Conservation (phyloP, 2,329 filamentous ascomycete species). For the Hymenoscyphus linearis region DNA sequence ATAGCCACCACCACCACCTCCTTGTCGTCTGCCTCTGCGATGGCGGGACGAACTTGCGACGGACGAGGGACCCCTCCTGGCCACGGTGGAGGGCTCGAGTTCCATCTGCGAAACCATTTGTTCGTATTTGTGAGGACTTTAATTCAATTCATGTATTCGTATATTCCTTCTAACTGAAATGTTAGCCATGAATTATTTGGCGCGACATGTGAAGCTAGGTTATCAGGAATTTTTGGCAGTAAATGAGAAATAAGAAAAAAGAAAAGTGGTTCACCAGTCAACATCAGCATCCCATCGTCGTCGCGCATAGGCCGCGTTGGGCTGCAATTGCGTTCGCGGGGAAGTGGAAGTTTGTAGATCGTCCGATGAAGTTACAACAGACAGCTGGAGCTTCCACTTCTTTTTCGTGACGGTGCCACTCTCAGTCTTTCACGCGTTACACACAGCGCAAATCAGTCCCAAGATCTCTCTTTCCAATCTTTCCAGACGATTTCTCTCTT, state of each 20-base stretch:
- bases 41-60: conserved; percentile 47
- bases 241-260: background rate
- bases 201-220: background rate
- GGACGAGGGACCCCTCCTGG: conserved; percentile 54
- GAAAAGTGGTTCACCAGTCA: conserved; percentile 4
- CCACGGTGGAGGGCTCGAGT: conserved; percentile 41
- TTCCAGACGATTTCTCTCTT: background rate
- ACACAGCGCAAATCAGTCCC: conserved; percentile 1
- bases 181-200: background rate
- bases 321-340: background rate
- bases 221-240: background rate
- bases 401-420: background rate
- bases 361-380: background rate
- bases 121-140: conserved; percentile 2
- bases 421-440: background rate
- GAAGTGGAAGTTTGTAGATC: background rate
- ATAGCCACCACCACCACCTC: conserved; percentile 72
- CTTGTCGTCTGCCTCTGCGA: conserved; percentile 62
- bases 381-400: background rate
- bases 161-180: background rate
- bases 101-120: conserved; percentile 61
- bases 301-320: background rate
- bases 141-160: background rate
- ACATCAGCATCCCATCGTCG: conserved; percentile 8
- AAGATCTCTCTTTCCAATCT: background rate